Percentiles rank a stretch among this genome's conserved stretches.
Evolutionary conservation across 768 basidiomycete genomes (phyloP).

Genomic region (Leucocoprinus sp.): DNA sequence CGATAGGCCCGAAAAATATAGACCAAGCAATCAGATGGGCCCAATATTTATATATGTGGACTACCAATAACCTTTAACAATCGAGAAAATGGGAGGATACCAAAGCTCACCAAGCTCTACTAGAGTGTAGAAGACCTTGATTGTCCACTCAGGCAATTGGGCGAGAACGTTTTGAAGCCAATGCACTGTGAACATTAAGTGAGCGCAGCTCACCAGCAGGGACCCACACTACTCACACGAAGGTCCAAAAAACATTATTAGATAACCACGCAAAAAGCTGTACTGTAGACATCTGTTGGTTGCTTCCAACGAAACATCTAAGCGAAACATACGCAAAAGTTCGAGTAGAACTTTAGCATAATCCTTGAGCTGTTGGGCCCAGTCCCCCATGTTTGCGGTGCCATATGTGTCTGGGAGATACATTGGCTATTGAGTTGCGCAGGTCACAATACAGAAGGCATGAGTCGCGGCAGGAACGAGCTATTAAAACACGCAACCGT

Average conservation of each 20-base stretch:
- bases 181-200: not conserved
- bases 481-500: not conserved
- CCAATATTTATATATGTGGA: slow-evolving; percentile 26
- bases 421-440: slow-evolving; percentile 1
- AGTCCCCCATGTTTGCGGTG: not conserved
- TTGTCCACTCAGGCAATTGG: slow-evolving; percentile 16
- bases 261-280: not conserved
- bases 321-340: slow-evolving; percentile 2
- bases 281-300: not conserved
- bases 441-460: slow-evolving; percentile 2
- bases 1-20: slow-evolving; percentile 34
- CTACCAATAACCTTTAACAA: not conserved
- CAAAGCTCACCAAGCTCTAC: slow-evolving; percentile 3
- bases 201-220: not conserved
- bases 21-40: slow-evolving; percentile 24
- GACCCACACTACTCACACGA: not conserved
- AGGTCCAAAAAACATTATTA: not conserved
- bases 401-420: not conserved
- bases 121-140: not conserved
- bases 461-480: slow-evolving; percentile 2
- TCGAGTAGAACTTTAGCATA: not conserved
- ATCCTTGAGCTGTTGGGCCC: slow-evolving; percentile 1
- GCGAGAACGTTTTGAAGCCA: slow-evolving; percentile 9
- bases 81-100: not conserved
- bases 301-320: too few relatives aligned